Evolutionary conservation across 2,329 filamentous ascomycete species (phyloP), one percentile per base, ranked within the genome.

Genomic region (Lachnellula willkommii): DNA sequence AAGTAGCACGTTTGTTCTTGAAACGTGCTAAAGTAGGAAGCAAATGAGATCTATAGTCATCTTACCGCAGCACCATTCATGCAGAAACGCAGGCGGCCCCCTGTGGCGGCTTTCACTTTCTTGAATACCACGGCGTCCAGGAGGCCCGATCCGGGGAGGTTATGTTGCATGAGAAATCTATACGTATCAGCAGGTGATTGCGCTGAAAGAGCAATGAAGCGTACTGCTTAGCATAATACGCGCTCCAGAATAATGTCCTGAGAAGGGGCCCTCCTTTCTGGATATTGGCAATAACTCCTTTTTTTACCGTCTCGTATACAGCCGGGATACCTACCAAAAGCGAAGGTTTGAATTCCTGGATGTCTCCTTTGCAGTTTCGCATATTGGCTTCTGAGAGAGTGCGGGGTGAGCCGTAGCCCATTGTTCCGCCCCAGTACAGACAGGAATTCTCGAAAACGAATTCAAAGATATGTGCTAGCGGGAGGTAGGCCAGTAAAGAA

Each of bases 251-350:
- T 61, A 96, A 73, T 66, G 85, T 84, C 72, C 79, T 84, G 55
- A 85, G 79, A 40, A 96, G 54, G 15, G 79, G 72, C 66, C 84
- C 84, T 59, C 87, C 80, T 55, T 80, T 77, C 68, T 88, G 85
- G 56, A 96, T 84, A 72, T 90, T 90, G 66, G 77, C 75, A 62
- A 91, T 77, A 65, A 97, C 89, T 52, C 93, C 92, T 78, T 97
- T 97, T 78, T 90, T 92, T 67, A 97, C 88, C 2, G 89, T 92
- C 75, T 97, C 93, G 90, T 92, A 97, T 39, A 97, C 87, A 57
- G 95, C 91, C 1, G 93, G 93, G 4, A 97, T 93, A 70, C 93
- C 93, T 36, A 96, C 88, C 69, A 97, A 81, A 68, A 95, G 81
- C 1, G 90, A 94, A 1, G 93, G 93, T 65, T 82, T 82, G 71